Conservation (phyloP, 2,329 filamentous ascomycete genomes). For the Ceratocystiopsis minuta region DNA sequence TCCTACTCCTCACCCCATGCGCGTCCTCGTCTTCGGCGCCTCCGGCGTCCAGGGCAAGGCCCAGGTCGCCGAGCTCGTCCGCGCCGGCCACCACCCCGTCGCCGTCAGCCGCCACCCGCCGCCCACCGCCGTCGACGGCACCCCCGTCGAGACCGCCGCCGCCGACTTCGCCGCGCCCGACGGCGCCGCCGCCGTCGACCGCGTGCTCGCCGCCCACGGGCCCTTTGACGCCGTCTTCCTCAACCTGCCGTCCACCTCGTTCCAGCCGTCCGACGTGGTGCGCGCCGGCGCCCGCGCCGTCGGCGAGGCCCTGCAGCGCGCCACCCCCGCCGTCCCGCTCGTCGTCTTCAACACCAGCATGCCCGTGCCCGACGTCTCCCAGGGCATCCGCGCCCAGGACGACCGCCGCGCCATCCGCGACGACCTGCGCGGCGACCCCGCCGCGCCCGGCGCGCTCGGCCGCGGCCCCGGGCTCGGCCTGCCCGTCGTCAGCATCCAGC, state of each 20-base stretch:
- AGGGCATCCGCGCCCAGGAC: constrained; percentile 12
- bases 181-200: constrained; percentile 3
- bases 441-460: too few relatives aligned
- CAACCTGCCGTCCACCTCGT: constrained; percentile 14
- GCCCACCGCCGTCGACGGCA: constrained; percentile 8
- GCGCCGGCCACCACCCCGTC: constrained; percentile 11
- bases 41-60: constrained; percentile 13
- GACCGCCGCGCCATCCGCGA: constrained; percentile 17
- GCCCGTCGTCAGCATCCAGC: constrained; percentile 18
- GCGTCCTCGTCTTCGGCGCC: constrained; percentile 14
- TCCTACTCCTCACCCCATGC: constrained; percentile 6
- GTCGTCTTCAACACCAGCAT: constrained; percentile 14
- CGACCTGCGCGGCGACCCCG: constrained; percentile 12
- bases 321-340: constrained; percentile 25
- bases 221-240: constrained; percentile 11
- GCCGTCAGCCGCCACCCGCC: constrained; percentile 12
- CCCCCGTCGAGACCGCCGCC: constrained; percentile 9
- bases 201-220: constrained; percentile 4
- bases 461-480: constrained; percentile 8
- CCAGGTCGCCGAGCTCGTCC: constrained; percentile 11
- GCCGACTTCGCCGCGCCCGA: constrained; percentile 8
- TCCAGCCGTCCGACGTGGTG: constrained; percentile 22
- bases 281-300: constrained; percentile 38
- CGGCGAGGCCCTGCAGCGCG: constrained; percentile 32
- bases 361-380: constrained; percentile 11